A percentile compares a stretch with the other conserved stretches of the same genome.
Evolutionary conservation across 2,329 filamentous ascomycete genomes (phyloP).

Genomic region (Pseudogymnoascus sp.): DNA sequence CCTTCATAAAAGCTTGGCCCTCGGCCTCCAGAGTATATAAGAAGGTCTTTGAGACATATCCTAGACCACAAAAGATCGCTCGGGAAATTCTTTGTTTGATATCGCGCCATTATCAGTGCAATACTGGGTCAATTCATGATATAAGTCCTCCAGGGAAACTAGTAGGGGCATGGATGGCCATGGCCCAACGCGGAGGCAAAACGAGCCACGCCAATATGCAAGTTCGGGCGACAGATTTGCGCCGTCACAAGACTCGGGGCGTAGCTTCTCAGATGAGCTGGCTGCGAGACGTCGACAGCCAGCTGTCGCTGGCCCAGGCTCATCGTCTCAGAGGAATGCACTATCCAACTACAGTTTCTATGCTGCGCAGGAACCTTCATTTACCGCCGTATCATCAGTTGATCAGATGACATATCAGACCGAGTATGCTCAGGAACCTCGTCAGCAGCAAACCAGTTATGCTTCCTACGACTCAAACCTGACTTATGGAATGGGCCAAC

Average conservation of each 20-base stretch:
- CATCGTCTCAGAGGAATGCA: background rate
- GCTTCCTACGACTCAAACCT: background rate
- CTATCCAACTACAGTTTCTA: background rate
- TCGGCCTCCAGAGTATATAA: background rate
- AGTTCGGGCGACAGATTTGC: background rate
- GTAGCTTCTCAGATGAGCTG: background rate
- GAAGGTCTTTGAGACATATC: background rate
- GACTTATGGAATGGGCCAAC: background rate
- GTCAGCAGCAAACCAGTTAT: background rate
- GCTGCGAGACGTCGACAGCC: background rate
- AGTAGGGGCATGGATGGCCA: constrained; percentile 6
- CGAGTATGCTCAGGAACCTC: background rate
- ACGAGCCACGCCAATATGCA: constrained; percentile 4
- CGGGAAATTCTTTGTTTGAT: background rate
- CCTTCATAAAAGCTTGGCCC: background rate
- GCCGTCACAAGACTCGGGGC: background rate
- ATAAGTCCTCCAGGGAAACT: background rate
- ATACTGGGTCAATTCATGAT: background rate
- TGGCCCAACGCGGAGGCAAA: constrained; percentile 6
- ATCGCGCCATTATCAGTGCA: background rate
- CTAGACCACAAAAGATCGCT: background rate
- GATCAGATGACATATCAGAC: background rate
- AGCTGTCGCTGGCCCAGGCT: background rate
- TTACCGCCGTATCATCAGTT: constrained; percentile 3
- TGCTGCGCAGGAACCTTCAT: background rate